A percentile compares a stretch with the other conserved stretches of the same genome.
phyloP scores from a whole-genome alignment of 23 red algal species.

The Gracilaria vermiculophylla region DNA sequence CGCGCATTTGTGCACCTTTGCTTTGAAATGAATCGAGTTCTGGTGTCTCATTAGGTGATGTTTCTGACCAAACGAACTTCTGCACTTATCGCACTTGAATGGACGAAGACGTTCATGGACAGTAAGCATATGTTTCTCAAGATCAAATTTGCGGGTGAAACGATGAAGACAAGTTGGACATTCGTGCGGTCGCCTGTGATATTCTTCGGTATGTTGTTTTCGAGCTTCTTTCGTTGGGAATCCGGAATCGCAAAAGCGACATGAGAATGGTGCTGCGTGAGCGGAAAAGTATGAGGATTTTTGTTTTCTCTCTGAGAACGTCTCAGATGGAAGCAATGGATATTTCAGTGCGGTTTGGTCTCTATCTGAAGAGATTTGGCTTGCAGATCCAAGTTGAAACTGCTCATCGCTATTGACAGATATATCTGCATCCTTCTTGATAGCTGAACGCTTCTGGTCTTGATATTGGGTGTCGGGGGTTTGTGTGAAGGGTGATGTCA shows the following conservation, averaged over 20 bases:
- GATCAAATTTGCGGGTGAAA: slow-evolving; percentile 40
- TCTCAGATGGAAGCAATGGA: too few relatives aligned
- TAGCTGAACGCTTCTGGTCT: too few relatives aligned
- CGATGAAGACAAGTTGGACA: neutral
- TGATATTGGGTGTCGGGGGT: too few relatives aligned
- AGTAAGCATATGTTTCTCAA: slow-evolving; percentile 30
- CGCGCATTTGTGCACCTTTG: slow-evolving; percentile 5
- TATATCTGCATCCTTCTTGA: too few relatives aligned
- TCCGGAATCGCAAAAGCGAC: neutral
- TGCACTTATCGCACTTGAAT: slow-evolving; percentile 39
- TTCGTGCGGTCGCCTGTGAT: neutral
- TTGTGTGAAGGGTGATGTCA: too few relatives aligned
- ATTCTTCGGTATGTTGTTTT: neutral
- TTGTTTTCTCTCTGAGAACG: too few relatives aligned
- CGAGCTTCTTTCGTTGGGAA: neutral
- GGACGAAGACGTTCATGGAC: slow-evolving; percentile 57
- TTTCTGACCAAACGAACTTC: slow-evolving; percentile 48
- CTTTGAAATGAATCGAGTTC: slow-evolving; percentile 48
- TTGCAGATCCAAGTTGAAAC: too few relatives aligned
- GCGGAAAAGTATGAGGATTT: too few relatives aligned
- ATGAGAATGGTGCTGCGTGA: neutral
- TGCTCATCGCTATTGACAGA: too few relatives aligned
- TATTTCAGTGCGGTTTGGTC: too few relatives aligned
- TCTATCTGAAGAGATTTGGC: too few relatives aligned
- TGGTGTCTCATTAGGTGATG: slow-evolving; percentile 68